Evolutionary conservation across 306 rosid species (phyloP).

Genomic region (Corylus heterophylla): DNA sequence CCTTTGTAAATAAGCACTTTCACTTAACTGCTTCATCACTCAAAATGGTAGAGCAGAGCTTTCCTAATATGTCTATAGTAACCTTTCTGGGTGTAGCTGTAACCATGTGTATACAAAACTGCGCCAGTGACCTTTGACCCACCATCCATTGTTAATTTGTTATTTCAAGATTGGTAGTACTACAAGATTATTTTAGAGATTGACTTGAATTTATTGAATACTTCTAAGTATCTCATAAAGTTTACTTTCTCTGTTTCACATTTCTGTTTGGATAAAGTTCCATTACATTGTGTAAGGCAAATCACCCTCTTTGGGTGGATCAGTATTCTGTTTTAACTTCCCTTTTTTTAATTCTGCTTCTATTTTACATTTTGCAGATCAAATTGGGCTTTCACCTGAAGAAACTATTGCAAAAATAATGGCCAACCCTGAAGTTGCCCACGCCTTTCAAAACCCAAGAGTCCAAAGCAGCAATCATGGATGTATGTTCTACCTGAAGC

Average conservation of each 20-base stretch:
- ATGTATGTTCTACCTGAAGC: slow-evolving; percentile 57
- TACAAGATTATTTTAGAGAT: neutral
- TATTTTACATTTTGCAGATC: slow-evolving; percentile 57
- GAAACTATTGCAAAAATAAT: slow-evolving; percentile 92
- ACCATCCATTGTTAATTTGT: no score
- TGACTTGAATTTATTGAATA: neutral
- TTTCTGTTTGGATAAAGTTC: neutral
- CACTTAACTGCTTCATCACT: neutral
- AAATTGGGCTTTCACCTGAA: slow-evolving; percentile 95
- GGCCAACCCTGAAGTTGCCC: slow-evolving; percentile 93
- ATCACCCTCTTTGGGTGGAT: neutral
- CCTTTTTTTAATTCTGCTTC: slow-evolving; percentile 1
- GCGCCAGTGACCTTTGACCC: neutral
- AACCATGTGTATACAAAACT: neutral
- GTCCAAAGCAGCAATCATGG: slow-evolving; percentile 99
- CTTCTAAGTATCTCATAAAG: neutral
- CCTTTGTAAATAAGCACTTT: neutral
- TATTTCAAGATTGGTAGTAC: neutral
- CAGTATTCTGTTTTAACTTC: neutral
- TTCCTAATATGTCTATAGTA: no score
- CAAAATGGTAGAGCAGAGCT: neutral
- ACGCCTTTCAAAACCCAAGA: slow-evolving; percentile 97
- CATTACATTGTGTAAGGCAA: neutral
- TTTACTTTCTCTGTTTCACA: neutral
- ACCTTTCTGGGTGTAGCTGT: neutral